Evolutionary conservation across 805 yeast species (phyloP), one percentile per base, ranked within the genome.

Genomic region (Kazachstania psychrophila): DNA sequence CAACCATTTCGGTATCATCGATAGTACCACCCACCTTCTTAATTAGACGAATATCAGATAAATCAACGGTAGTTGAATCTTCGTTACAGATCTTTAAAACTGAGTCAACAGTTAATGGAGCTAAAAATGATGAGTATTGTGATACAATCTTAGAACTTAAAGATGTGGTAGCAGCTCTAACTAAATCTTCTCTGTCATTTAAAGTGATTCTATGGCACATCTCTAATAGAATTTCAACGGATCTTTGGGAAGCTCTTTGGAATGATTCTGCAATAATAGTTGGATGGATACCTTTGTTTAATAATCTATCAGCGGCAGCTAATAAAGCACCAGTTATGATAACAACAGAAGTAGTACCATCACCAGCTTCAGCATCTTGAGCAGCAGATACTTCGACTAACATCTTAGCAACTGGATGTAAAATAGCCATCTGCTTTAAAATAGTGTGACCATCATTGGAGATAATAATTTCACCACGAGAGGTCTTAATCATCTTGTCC

Each of bases 281-380:
- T 39, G 99, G 99, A 62, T 92, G 98, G 50, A 92, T 86, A 13
- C 92, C 97, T 60, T 83, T 85, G 48, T 75, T 77, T 51, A 92
- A 72, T 41, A 92, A 69, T 58, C 80, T 79, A 51, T 92, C 98
- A 38, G 97, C 95, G 13, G 98, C 98, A 22, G 89, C 95, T 38
- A 92, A 68, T 33, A 92, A 64, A 5, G 96, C 89, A 25, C 98
- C 99, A 5, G 96, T 85, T 44, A 92, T 69, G 38, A 92, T 89
- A 20, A 94, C 98, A 23, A 92, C 98, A 2, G 96, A 80, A 0
- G 99, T 92, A 23, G 99, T 92, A 46, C 99, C 99, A 59, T 92
- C 99, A 38, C 99, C 99, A n/a, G 97, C 98, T 62, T 88, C 99
- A 26, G 88, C 82, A 52, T 92, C 99, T 64, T 92, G 99, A 1